Evolutionary conservation across 768 basidiomycete species (phyloP).

Genomic region (Cytidiella melzeri): DNA sequence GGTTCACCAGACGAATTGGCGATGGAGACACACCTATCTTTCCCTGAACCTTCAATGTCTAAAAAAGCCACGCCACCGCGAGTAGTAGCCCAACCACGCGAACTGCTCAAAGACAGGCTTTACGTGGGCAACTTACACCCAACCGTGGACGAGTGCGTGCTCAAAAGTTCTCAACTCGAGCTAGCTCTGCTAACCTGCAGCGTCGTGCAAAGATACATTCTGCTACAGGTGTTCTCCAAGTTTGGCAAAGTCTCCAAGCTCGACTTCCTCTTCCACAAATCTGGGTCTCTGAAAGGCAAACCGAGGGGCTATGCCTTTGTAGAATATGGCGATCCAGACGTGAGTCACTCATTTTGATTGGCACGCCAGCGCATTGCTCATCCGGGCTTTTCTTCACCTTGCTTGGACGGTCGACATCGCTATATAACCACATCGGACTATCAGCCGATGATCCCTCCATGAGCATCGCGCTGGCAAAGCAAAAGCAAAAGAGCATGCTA

Average conservation of each 20-base stretch:
- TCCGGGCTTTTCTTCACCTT: conserved; percentile 36
- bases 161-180: background rate
- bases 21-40: conserved; percentile 21
- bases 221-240: conserved; percentile 87
- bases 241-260: conserved; percentile 90
- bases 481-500: no score
- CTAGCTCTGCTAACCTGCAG: no score
- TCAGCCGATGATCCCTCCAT: background rate
- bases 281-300: conserved; percentile 82
- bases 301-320: conserved; percentile 95
- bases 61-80: conserved; percentile 12
- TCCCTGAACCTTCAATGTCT: conserved; percentile 18
- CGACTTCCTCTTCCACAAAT: conserved; percentile 94
- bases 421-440: conserved; percentile 1
- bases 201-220: conserved; percentile 81
- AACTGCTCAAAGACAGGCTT: conserved; percentile 61
- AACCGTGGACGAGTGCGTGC: conserved; percentile 74
- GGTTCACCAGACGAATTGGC: background rate
- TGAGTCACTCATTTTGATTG: conserved; percentile 40
- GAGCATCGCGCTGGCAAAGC: background rate
- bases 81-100: conserved; percentile 16
- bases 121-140: conserved; percentile 89
- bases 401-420: background rate
- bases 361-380: conserved; percentile 32
- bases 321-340: conserved; percentile 74